Percentiles rank a stretch among this genome's conserved stretches.
phyloP scores from a whole-genome alignment of 495 filamentous ascomycete species.

The Penicillium bovifimosum region DNA sequence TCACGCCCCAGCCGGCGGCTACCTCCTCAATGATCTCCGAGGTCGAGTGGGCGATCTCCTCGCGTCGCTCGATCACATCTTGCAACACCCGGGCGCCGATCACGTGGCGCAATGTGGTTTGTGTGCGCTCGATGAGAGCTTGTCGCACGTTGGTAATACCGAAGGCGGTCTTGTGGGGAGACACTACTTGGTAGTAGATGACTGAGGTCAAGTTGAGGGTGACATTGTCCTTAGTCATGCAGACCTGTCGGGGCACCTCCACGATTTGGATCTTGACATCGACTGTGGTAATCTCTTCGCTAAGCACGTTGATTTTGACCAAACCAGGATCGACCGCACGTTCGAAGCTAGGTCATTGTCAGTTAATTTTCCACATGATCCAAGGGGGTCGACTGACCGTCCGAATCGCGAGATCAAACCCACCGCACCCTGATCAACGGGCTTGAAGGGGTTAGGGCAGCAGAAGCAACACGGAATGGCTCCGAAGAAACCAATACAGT shows the following conservation, averaged over 20 bases:
- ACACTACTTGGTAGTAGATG: conserved; percentile 98
- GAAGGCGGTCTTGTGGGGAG: conserved; percentile 95
- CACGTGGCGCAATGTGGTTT: conserved; percentile 96
- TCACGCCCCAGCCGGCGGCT: conserved; percentile 87
- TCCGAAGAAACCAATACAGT: conserved; percentile 71
- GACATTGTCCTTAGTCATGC: conserved; percentile 99
- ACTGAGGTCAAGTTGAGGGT: conserved; percentile 89
- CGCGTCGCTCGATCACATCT: conserved; percentile 97
- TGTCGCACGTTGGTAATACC: conserved; percentile 92
- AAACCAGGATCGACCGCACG: conserved; percentile 95
- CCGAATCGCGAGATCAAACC: conserved; percentile 94
- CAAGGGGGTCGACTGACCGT: conserved; percentile 39
- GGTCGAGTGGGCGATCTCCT: conserved; percentile 91
- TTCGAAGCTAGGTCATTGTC: conserved; percentile 55
- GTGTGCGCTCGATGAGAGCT: conserved; percentile 93
- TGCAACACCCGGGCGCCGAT: conserved; percentile 94
- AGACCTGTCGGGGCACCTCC: conserved; percentile 92
- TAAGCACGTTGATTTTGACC: conserved; percentile 96
- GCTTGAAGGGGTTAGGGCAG: conserved; percentile 96
- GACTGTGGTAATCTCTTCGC: conserved; percentile 81
- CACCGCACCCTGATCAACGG: conserved; percentile 87
- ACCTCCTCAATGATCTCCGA: conserved; percentile 98
- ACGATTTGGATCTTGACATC: conserved; percentile 99
- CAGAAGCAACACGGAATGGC: conserved; percentile 88
- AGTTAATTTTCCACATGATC: not conserved